Conservation (phyloP, 306 rosid genomes). For the Rosa chinensis region DNA sequence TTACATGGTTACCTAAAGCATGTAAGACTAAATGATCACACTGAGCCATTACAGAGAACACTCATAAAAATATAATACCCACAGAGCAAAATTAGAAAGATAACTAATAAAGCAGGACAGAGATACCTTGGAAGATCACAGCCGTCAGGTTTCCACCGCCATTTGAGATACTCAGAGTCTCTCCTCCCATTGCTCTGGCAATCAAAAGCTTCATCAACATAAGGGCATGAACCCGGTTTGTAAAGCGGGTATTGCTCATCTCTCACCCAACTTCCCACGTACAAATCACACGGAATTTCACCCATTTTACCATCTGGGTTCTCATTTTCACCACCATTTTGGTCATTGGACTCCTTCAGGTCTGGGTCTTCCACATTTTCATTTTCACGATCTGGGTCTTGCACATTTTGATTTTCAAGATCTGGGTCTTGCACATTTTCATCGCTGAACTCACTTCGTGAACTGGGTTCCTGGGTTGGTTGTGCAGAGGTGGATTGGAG, state of each 20-base stretch:
- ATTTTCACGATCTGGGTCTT: constrained; percentile 4
- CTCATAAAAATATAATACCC: not conserved
- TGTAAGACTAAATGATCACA: not conserved
- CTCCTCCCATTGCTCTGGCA: constrained; percentile 73
- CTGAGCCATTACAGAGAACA: not conserved
- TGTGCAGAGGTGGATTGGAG: constrained; percentile 15
- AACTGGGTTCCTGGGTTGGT: constrained; percentile 23
- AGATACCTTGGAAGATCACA: constrained; percentile 88
- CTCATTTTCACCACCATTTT: constrained; percentile 10
- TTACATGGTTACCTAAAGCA: not conserved
- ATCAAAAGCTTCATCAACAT: constrained; percentile 85
- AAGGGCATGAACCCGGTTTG: constrained; percentile 78
- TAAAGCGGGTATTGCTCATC: constrained; percentile 74
- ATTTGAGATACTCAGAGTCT: constrained; percentile 64
- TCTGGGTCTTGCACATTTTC: constrained; percentile 4
- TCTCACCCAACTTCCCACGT: constrained; percentile 73
- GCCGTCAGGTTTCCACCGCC: constrained; percentile 91
- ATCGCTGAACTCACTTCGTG: constrained; percentile 8
- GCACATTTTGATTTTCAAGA: not conserved
- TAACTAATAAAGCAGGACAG: not conserved
- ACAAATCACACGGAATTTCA: constrained; percentile 61
- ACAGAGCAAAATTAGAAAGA: not conserved
- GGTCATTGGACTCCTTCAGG: constrained; percentile 13
- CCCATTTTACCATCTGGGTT: constrained; percentile 18
- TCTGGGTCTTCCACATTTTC: not conserved